phyloP scores from a whole-genome alignment of 139 green algal genomes.

The Mesotaenium endlicherianum region DNA sequence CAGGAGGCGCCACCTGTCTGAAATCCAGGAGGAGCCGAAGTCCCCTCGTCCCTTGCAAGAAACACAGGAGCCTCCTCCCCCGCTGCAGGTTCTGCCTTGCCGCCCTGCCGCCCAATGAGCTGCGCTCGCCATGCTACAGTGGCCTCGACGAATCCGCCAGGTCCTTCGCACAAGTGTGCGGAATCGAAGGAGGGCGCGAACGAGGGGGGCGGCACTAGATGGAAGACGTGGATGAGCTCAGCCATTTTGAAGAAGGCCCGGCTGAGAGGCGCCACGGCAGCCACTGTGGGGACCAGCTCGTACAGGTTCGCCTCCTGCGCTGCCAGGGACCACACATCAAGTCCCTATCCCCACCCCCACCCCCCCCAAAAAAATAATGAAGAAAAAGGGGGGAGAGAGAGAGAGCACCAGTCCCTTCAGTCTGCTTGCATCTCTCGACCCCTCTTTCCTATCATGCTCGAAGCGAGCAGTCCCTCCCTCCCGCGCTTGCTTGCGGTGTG shows the following conservation, averaged over 20 bases:
- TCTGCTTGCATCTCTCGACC: neutral
- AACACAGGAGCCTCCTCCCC: too few relatives aligned
- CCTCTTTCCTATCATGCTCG: neutral
- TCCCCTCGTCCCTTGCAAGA: too few relatives aligned
- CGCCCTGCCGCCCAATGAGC: too few relatives aligned
- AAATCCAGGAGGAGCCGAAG: too few relatives aligned
- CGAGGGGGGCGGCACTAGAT: neutral
- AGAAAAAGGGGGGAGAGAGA: neutral
- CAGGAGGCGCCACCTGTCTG: too few relatives aligned
- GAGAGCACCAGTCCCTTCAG: neutral
- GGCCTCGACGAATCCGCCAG: constrained; percentile 11
- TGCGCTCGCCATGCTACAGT: too few relatives aligned
- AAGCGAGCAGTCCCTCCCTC: neutral
- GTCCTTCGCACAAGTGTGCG: neutral
- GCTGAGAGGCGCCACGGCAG: neutral
- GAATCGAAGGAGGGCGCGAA: neutral
- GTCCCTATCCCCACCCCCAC: neutral
- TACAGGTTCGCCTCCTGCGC: constrained; percentile 6
- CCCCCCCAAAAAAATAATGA: neutral
- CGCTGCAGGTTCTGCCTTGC: too few relatives aligned
- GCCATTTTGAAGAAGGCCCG: neutral
- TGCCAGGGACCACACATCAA: constrained; percentile 16
- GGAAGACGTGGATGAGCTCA: neutral
- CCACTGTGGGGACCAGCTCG: constrained; percentile 18
- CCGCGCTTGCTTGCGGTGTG: neutral